Evolutionary conservation across 306 rosid genomes (phyloP).

Genomic region (Gillenia trifoliata): DNA sequence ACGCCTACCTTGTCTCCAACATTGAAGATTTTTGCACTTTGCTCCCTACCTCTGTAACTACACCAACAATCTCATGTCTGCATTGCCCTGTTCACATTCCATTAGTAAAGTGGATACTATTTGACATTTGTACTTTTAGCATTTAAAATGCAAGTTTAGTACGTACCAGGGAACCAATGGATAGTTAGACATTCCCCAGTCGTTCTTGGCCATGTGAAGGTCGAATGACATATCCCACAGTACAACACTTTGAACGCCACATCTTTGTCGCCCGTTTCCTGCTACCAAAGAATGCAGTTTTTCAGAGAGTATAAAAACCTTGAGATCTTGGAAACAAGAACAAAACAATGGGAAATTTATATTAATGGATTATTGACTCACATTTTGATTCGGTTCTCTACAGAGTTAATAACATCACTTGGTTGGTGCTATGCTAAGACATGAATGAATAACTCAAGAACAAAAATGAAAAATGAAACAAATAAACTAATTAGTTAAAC

Average conservation of each 20-base stretch:
- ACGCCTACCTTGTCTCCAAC: slow-evolving; percentile 18
- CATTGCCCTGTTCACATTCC: background rate
- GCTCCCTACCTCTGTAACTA: slow-evolving; percentile 12
- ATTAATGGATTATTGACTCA: too few relatives aligned
- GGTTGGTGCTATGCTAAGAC: too few relatives aligned
- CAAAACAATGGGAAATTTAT: too few relatives aligned
- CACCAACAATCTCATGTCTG: slow-evolving; percentile 18
- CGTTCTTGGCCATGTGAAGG: background rate
- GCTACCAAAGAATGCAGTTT: background rate
- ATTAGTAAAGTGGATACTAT: background rate
- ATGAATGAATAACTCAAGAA: too few relatives aligned
- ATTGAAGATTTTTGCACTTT: background rate
- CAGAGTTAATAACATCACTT: too few relatives aligned
- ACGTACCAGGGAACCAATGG: slow-evolving; percentile 12
- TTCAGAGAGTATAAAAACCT: background rate
- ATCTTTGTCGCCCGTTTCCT: background rate
- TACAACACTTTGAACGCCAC: background rate
- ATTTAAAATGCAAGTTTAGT: background rate
- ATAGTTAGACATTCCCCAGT: slow-evolving; percentile 7
- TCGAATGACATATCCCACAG: background rate
- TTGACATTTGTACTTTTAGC: background rate
- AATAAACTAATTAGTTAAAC: too few relatives aligned
- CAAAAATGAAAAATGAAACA: too few relatives aligned
- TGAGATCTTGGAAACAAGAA: too few relatives aligned
- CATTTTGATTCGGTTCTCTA: too few relatives aligned